These are phyloP conservation scores for Wickerhamiella bombiphila DNA, from an alignment of 805 yeast genomes.

Conservation along the genomic window DNA sequence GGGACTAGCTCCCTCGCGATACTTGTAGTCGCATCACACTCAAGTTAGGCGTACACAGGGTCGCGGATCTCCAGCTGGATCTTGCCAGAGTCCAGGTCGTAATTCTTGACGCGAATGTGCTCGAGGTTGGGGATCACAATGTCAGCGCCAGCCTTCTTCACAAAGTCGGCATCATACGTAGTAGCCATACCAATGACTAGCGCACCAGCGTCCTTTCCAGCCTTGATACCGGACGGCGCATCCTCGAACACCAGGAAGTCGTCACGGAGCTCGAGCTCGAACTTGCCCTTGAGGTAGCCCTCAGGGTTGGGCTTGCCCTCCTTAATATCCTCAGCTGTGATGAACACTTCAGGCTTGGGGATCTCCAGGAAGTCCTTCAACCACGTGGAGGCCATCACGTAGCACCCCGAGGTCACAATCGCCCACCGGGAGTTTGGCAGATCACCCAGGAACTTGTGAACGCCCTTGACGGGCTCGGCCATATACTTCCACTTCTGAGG, in stretches of 20 bases:
- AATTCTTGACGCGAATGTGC: slow-evolving; percentile 43
- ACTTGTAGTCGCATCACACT: neutral
- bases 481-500: slow-evolving; percentile 57
- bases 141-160: slow-evolving; percentile 64
- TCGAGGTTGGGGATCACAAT: slow-evolving; percentile 64
- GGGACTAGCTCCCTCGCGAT: neutral
- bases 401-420: slow-evolving; percentile 74
- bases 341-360: slow-evolving; percentile 56
- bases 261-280: slow-evolving; percentile 24
- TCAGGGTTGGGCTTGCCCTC: slow-evolving; percentile 80
- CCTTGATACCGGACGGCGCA: slow-evolving; percentile 76
- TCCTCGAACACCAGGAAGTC: slow-evolving; percentile 58
- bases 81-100: slow-evolving; percentile 27
- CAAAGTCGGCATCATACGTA: slow-evolving; percentile 54
- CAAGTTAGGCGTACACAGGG: slow-evolving; percentile 10
- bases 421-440: slow-evolving; percentile 49
- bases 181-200: slow-evolving; percentile 72
- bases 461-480: slow-evolving; percentile 67
- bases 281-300: slow-evolving; percentile 40
- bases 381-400: slow-evolving; percentile 67
- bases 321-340: slow-evolving; percentile 67
- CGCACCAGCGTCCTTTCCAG: slow-evolving; percentile 77
- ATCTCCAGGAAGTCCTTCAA: slow-evolving; percentile 45
- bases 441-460: slow-evolving; percentile 35
- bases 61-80: slow-evolving; percentile 16